phyloP scores from a whole-genome alignment of 305 asterid species.

The Fraxinus nigra region DNA sequence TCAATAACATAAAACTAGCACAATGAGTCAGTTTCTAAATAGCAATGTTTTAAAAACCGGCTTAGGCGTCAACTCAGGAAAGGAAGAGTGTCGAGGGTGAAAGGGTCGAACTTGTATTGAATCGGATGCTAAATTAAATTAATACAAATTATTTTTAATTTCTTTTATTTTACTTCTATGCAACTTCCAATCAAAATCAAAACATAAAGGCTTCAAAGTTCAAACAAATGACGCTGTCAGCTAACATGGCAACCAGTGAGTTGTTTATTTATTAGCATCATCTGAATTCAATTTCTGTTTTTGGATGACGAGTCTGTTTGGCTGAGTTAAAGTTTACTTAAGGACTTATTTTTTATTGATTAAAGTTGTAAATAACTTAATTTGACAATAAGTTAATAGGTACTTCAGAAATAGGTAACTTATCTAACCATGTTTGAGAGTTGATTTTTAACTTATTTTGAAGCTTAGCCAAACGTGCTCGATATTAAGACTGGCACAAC shows the following conservation, averaged over 20 bases:
- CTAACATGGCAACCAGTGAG: too few relatives aligned
- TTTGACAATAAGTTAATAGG: not conserved
- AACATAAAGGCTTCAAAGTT: too few relatives aligned
- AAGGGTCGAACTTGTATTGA: too few relatives aligned
- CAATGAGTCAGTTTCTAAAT: not conserved
- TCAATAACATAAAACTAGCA: not conserved
- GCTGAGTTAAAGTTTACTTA: not conserved
- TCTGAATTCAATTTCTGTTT: slow-evolving; percentile 12
- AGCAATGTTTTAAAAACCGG: too few relatives aligned
- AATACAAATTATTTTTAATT: too few relatives aligned
- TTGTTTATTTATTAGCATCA: slow-evolving; percentile 26
- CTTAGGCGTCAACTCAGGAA: not conserved
- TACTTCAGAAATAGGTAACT: not conserved
- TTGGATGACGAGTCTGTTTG: not conserved
- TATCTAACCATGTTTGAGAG: not conserved
- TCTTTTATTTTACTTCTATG: not conserved
- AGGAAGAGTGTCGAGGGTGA: too few relatives aligned
- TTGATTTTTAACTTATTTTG: not conserved
- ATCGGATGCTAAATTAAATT: too few relatives aligned
- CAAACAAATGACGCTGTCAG: slow-evolving; percentile 9
- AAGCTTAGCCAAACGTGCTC: not conserved
- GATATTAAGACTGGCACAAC: slow-evolving; percentile 1
- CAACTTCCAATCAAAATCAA: not conserved
- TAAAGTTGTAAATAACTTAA: not conserved
- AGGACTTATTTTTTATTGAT: not conserved